phyloP scores from a whole-genome alignment of 768 basidiomycete species.

The Pseudohyphozyma bogoriensis region DNA sequence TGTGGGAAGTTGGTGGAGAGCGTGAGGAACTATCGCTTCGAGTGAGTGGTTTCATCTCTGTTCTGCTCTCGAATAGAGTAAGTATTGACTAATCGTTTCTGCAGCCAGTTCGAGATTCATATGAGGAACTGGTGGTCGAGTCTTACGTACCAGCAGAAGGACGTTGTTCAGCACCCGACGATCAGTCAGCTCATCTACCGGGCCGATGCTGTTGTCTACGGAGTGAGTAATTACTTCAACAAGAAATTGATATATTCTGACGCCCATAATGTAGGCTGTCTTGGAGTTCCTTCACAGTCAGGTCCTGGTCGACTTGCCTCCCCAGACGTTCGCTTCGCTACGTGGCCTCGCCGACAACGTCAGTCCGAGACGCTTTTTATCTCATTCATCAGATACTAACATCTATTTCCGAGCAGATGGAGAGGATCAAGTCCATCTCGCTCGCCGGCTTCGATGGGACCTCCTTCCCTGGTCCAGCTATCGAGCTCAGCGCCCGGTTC shows the following conservation, averaged over 20 bases:
- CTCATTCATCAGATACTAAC: background rate
- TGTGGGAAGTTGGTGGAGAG: background rate
- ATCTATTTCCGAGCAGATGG: slow-evolving; percentile 47
- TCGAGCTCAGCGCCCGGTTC: slow-evolving; percentile 80
- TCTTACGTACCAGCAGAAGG: slow-evolving; percentile 63
- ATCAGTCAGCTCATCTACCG: slow-evolving; percentile 80
- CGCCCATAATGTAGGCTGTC: slow-evolving; percentile 54
- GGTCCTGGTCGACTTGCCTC: slow-evolving; percentile 66
- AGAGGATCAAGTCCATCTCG: slow-evolving; percentile 71
- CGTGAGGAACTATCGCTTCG: background rate
- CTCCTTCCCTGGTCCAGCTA: slow-evolving; percentile 83
- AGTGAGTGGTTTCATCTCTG: background rate
- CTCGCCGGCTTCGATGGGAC: slow-evolving; percentile 65
- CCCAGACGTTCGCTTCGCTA: slow-evolving; percentile 57
- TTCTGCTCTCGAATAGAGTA: rapidly evolving
- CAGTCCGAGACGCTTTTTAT: background rate
- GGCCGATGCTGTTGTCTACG: slow-evolving; percentile 80
- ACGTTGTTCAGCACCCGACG: slow-evolving; percentile 78
- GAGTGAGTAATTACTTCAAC: slow-evolving; percentile 50
- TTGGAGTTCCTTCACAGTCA: slow-evolving; percentile 73
- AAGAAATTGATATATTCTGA: slow-evolving; percentile 3
- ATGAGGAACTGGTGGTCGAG: slow-evolving; percentile 75
- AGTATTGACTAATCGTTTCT: slow-evolving; percentile 33
- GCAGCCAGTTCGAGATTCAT: slow-evolving; percentile 76
- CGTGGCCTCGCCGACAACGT: slow-evolving; percentile 67